These are phyloP conservation scores for Viola pubescens DNA, from an alignment of 441 rosid genomes.

Conservation along the genomic window DNA sequence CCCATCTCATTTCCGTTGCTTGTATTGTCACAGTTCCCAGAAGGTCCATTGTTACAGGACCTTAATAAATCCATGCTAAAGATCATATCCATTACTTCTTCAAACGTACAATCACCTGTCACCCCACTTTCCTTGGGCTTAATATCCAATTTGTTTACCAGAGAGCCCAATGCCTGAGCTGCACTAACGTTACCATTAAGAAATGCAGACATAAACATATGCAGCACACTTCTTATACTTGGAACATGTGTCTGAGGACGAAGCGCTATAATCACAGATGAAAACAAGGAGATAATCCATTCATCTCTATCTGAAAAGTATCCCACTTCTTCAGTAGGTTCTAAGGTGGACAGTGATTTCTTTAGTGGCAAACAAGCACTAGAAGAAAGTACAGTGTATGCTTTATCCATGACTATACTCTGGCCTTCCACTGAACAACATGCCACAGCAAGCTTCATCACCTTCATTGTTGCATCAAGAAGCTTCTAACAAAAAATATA, in stretches of 20 bases:
- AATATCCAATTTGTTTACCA: constrained; percentile 58
- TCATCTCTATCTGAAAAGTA: constrained; percentile 43
- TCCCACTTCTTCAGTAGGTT: constrained; percentile 23
- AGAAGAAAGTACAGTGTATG: constrained; percentile 45
- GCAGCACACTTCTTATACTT: constrained; percentile 39
- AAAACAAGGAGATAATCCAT: constrained; percentile 63
- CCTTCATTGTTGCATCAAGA: constrained; percentile 55
- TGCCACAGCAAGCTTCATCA: constrained; percentile 61
- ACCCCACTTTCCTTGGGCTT: constrained; percentile 27
- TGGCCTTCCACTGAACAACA: constrained; percentile 60
- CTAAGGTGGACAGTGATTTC: constrained; percentile 30
- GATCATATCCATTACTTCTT: constrained; percentile 60
- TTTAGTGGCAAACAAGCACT: constrained; percentile 37
- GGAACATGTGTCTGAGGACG: constrained; percentile 53
- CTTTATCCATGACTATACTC: constrained; percentile 49
- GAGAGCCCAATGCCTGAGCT: constrained; percentile 81
- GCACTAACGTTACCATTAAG: constrained; percentile 56
- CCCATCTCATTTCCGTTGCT: constrained; percentile 27
- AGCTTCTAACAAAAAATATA: constrained; percentile 40
- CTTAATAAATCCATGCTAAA: constrained; percentile 26
- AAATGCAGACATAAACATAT: constrained; percentile 35
- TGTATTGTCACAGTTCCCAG: constrained; percentile 18
- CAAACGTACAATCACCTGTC: constrained; percentile 41
- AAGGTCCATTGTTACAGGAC: constrained; percentile 19
- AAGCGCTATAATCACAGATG: constrained; percentile 67